Evolutionary conservation across 192 early-diverging fungal genomes (phyloP), one percentile per base, ranked within the genome.

Genomic region (Backusella morwellensis): DNA sequence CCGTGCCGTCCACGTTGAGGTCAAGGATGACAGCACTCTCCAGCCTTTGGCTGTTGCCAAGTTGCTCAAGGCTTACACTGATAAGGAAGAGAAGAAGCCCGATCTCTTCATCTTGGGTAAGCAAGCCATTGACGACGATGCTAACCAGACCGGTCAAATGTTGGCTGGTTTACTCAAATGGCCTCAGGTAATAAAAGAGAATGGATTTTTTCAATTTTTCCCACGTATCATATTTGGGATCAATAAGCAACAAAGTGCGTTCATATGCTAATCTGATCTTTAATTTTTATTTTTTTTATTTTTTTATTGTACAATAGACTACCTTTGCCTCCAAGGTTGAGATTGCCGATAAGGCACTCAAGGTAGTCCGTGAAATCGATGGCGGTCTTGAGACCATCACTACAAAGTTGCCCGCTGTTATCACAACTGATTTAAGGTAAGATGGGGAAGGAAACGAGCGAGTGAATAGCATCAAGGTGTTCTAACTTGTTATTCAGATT

Each of bases 71-170:
- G 96, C 95, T 69, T 85, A 96, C 36, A 88, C 92, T 35, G 92
- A 92, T 29, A 93, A 95, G 87, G 93, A 97, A 83, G 77, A 75
- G 34, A 75, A 78, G 52, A 95, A 97, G 86, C 94, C 97, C 35
- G 91, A 97, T 78, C 82, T 98, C 29, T 94, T 99, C 19, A 94
- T 99, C 70, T 85, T 99, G 69, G 98, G 98, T 68, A 99, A 99
- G 88, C 98, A 99, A 88, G 97, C 97, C 41, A 99, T 99, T 80
- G 98, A 98, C 87, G 98, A 99, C 83, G 98, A 99, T 82, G 85
- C 94, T 66, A 94, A 92, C 86, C 98, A 99, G 85, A 98, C 96
- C 15, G 97, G 98, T 7, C 97, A 99, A 89, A 98, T 99, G 96
- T 91, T 99, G 35, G 98, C 96, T 54, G 98, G 98, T 36, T 86